phyloP scores from a whole-genome alignment of 345 rosid species.

The Ceriops tagal region DNA sequence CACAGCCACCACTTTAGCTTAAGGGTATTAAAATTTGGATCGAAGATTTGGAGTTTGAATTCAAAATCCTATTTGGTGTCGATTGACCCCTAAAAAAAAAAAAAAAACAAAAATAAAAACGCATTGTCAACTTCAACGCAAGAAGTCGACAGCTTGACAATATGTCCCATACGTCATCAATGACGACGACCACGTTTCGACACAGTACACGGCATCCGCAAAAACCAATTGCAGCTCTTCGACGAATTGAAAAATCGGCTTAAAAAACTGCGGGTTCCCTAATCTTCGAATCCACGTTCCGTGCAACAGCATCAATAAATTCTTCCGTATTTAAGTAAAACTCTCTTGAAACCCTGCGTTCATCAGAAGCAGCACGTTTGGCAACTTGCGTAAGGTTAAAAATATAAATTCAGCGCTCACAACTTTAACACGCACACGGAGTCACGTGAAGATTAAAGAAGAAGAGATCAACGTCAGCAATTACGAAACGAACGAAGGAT shows the following conservation, averaged over 20 bases:
- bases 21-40: too few species aligned
- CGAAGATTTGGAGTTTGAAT: too few species aligned
- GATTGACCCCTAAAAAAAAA: too few species aligned
- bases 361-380: constrained; percentile 1
- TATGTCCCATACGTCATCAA: not conserved
- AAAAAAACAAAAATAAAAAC: too few species aligned
- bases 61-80: too few species aligned
- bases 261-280: constrained; percentile 37
- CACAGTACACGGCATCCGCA: not conserved
- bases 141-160: not conserved
- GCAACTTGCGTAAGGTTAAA: not conserved
- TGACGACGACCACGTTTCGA: not conserved
- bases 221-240: not conserved
- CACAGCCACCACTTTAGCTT: too few species aligned
- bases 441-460: too few species aligned
- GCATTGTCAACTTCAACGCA: too few species aligned
- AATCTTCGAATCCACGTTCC: constrained; percentile 52
- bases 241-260: constrained; percentile 7
- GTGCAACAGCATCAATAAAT: constrained; percentile 78
- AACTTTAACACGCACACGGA: not conserved
- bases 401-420: not conserved
- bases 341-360: constrained; percentile 69
- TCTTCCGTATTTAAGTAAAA: constrained; percentile 73
- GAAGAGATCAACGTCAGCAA: not conserved
- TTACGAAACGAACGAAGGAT: not conserved